These are phyloP conservation scores for Mychonastes homosphaera DNA, from an alignment of 139 green algal genomes.

Conservation along the genomic window DNA sequence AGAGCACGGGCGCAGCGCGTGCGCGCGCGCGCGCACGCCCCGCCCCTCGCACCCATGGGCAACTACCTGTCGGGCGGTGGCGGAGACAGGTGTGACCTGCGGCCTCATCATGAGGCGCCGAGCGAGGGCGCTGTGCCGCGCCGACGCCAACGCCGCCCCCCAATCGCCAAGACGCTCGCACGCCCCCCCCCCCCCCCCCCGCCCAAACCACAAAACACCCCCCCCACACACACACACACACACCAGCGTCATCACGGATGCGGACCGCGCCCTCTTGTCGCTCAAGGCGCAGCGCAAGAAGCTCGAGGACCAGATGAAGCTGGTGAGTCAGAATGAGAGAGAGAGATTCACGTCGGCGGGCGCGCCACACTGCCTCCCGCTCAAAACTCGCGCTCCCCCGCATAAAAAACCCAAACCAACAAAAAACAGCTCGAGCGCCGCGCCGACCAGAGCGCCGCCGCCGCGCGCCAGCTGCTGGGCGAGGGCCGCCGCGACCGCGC, in stretches of 20 bases:
- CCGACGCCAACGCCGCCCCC: no score
- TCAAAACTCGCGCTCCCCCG: no score
- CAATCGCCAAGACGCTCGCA: no score
- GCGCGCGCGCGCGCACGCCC: neutral
- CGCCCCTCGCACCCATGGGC: neutral
- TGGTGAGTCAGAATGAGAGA: constrained; percentile 21
- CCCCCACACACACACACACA: no score
- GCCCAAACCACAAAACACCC: no score
- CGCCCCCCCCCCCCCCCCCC: no score
- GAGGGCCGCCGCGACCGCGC: constrained; percentile 27
- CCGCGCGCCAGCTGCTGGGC: constrained; percentile 27
- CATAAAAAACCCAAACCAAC: no score
- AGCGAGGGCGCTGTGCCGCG: no score
- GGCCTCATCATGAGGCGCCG: no score
- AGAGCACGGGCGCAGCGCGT: no score
- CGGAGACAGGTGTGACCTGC: no score
- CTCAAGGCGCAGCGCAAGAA: constrained; percentile 66
- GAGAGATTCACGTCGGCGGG: no score
- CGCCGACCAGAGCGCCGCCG: constrained; percentile 20
- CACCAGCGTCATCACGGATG: constrained; percentile 66
- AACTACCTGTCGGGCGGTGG: neutral
- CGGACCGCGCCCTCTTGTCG: constrained; percentile 54
- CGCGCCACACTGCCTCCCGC: neutral
- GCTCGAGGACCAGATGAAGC: constrained; percentile 45
- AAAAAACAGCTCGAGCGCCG: constrained; percentile 29